Conservation (phyloP, 495 filamentous ascomycete species). For the Penicillium desertorum region DNA sequence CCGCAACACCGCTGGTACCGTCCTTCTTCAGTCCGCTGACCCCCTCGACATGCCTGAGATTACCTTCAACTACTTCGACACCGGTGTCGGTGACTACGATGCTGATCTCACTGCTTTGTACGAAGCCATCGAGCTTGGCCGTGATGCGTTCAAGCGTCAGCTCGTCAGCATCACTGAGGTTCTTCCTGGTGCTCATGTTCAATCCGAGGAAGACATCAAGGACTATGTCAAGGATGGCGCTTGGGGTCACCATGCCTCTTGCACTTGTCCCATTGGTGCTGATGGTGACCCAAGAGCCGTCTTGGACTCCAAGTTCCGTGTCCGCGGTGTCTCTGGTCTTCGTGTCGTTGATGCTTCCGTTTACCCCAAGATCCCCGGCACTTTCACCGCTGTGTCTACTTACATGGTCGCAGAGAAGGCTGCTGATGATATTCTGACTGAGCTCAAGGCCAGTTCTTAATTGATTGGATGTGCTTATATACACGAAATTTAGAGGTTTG, state of each 20-base stretch:
- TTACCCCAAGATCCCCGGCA: conserved; percentile 57
- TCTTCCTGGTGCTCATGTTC: conserved; percentile 43
- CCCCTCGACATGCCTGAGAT: conserved; percentile 56
- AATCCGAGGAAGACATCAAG: conserved; percentile 42
- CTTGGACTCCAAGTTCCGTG: conserved; percentile 56
- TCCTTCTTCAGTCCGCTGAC: conserved; percentile 48
- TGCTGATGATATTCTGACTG: conserved; percentile 38
- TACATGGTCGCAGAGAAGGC: conserved; percentile 66
- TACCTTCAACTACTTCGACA: conserved; percentile 57
- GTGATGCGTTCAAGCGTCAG: conserved; percentile 39
- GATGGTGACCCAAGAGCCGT: conserved; percentile 58
- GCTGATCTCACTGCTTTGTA: conserved; percentile 48
- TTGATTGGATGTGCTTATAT: not conserved
- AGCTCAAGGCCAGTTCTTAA: not conserved
- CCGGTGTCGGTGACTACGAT: conserved; percentile 35
- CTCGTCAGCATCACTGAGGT: conserved; percentile 39
- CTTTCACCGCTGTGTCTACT: conserved; percentile 56
- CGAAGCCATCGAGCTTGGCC: conserved; percentile 46
- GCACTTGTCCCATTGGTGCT: conserved; percentile 56
- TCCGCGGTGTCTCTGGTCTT: conserved; percentile 52
- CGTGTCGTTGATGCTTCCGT: conserved; percentile 63
- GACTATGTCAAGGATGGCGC: conserved; percentile 51
- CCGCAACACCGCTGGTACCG: conserved; percentile 52
- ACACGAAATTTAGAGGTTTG: not conserved
- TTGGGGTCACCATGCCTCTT: conserved; percentile 62